Evolutionary conservation across 257 asterid species (phyloP), one percentile per base, ranked within the genome.

Genomic region (Anisodus acutangulus): DNA sequence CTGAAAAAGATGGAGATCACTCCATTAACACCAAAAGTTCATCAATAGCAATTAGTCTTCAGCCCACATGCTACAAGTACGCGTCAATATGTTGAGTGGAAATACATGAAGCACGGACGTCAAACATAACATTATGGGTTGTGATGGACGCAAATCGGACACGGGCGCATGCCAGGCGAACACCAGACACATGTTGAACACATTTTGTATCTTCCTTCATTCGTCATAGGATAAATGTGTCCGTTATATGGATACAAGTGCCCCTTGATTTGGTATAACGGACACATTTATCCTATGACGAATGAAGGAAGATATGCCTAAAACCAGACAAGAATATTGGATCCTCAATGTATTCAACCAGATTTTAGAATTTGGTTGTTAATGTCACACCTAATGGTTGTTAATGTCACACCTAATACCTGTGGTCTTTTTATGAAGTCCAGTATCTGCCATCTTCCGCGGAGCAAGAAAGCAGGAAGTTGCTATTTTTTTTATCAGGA

Each of bases 1-100:
- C 98, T 95, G 91, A 85, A 89, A 83, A 55, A 58, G 19, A 81
- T 45, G 26, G 76, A 49, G 64, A 67, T 26, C 55, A 78, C 22
- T 13, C 72, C 51, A 31, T 41, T 60, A 81, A 62, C 60, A 62
- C n/a, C 78, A 81, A 49, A 62, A 62, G 35, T 45, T 81, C 72
- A 45, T 45, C 22, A 79, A 15, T 43, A 81, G 15, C 54, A 69
- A 69, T 69, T 69, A 55, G 60, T 16, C 8, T 41, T 41, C 45
- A 41, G 45, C 6, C 45, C 45, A 41, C 45, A 41, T 4, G 45
- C 6, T 41, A 5, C 45, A 41, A 41, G 45, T 41, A 41, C 45
- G 5, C 5, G 45, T 2, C 45, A 41, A 3, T 41, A 41, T 41
- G 45, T 41, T 6, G 5, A 41, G 45, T 41, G 45, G 45, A 41